Evolutionary conservation across 768 basidiomycete genomes (phyloP), one percentile per base, ranked within the genome.

Genomic region (Lactarius hengduanensis): DNA sequence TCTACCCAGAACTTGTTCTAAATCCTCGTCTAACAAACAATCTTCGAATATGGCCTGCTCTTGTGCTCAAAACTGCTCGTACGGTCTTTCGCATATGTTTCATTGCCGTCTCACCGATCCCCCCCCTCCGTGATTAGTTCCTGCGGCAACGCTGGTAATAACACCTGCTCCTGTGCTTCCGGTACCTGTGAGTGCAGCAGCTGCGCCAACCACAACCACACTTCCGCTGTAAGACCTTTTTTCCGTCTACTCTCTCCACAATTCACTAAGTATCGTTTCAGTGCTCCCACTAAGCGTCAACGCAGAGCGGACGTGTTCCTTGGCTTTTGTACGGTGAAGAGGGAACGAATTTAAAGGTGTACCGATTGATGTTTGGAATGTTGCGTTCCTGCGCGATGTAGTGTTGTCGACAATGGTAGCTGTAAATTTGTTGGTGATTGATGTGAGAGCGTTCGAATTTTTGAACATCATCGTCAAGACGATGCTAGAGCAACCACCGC

Each of bases 191-290:
- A n/a, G 41, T 69, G 69, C 69, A 9, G n/a, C 32, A 36, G 1
- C 62, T 69, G 69, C 26, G 26, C 36, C 20, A 68, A 68, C 45
- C 62, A 68, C 66, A 26, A 36, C 18, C 67, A 55, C 41, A 8
- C 11, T 4, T 3, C 22, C 30, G 28, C 2, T 30, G 65, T 66
- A 28, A 62, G 61, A 36, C 9, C 10, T 18, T 40, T 20, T 7
- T 9, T 10, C 22, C 28, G 3, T 26, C 13, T 15, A 28, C 40
- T 34, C n/a, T 32, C 38, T 22, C 18, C 38, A 3, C 11, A 6
- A 22, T 40, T 43, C 38, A 38, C 57, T 16, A 18, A 59, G 11
- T 26, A 43, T 6, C 3, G 6, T 34, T 43, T n/a, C 22, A 62
- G 61, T 43, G 65, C 26, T 5, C 26, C 28, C 47, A 38, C 57